Evolutionary conservation across 2,329 filamentous ascomycete genomes (phyloP).

Genomic region (Alternaria sp.): DNA sequence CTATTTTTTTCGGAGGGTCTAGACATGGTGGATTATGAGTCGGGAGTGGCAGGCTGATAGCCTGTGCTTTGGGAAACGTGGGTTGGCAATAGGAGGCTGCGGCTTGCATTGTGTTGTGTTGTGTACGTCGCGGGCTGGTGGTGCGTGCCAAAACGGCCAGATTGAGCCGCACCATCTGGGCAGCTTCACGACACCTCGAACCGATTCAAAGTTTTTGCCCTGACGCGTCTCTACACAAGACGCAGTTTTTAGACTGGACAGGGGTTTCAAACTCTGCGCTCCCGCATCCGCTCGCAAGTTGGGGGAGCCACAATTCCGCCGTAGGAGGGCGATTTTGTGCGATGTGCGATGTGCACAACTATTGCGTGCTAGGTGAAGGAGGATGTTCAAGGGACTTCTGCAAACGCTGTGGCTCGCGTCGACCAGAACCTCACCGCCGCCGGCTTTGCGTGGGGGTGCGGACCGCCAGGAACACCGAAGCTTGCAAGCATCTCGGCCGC

Average conservation of each 20-base stretch:
- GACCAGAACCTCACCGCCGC: constrained; percentile 7
- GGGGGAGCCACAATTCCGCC: constrained; percentile 17
- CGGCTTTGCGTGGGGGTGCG: constrained; percentile 6
- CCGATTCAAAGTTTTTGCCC: constrained; percentile 14
- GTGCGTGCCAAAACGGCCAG: constrained; percentile 13
- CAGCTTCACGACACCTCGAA: constrained; percentile 7
- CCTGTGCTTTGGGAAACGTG: constrained; percentile 24
- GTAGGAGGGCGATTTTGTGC: constrained; percentile 21
- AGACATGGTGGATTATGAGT: constrained; percentile 24
- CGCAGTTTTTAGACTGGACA: constrained; percentile 22
- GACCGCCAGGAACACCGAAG: constrained; percentile 11
- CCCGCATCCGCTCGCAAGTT: constrained; percentile 13
- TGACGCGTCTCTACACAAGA: constrained; percentile 17
- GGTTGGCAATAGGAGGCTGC: constrained; percentile 20
- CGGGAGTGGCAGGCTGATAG: constrained; percentile 20
- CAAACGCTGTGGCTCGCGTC: constrained; percentile 10
- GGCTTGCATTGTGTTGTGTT: constrained; percentile 24
- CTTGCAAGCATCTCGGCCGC: constrained; percentile 10
- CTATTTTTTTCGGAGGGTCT: constrained; percentile 24
- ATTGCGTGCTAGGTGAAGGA: constrained; percentile 7
- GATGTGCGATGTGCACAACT: constrained; percentile 18
- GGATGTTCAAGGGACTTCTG: constrained; percentile 5
- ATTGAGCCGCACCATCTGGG: constrained; percentile 17
- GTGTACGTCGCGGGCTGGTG: constrained; percentile 20
- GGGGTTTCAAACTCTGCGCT: constrained; percentile 20